Evolutionary conservation across 164 flowering plant species (phyloP).

Genomic region (Kalanchoe fedtschenkoi): DNA sequence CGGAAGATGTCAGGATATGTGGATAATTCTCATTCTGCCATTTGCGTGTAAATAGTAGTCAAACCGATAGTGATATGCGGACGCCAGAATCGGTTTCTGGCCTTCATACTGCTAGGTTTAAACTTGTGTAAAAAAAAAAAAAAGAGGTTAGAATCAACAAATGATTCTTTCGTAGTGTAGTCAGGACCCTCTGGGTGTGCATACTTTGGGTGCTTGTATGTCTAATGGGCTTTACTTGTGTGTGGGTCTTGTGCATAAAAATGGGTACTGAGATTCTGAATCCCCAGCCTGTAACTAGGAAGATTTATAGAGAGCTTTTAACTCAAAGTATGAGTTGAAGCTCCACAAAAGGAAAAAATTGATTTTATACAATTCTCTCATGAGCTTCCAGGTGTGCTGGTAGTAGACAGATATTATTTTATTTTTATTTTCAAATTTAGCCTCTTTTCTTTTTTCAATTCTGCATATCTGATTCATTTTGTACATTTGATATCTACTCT

Average conservation of each 20-base stretch:
- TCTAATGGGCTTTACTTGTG: conserved; percentile 10
- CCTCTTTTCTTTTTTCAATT: no score
- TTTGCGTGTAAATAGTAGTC: conserved; percentile 24
- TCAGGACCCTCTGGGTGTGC: conserved; percentile 20
- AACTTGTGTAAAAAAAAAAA: conserved; percentile 15
- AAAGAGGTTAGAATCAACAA: conserved; percentile 40
- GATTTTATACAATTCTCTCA: no score
- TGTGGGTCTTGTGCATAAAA: conserved; percentile 19
- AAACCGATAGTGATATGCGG: conserved; percentile 23
- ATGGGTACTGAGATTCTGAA: conserved; percentile 4
- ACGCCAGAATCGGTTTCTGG: conserved; percentile 56
- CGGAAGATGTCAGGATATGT: conserved; percentile 25
- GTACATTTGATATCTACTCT: no score
- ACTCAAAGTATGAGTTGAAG: conserved; percentile 15
- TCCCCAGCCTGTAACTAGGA: conserved; percentile 2
- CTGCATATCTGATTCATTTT: no score
- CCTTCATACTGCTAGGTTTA: conserved; percentile 23
- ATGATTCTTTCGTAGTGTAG: conserved; percentile 39
- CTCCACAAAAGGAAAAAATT: no score
- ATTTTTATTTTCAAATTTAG: no score
- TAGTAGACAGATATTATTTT: no score
- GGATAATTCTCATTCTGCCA: conserved; percentile 31
- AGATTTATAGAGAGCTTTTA: conserved; percentile 8
- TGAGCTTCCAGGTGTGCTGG: no score
- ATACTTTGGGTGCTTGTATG: conserved; percentile 9